Percentiles rank a stretch among this genome's conserved stretches.
These are phyloP conservation scores for Globisporangium carolinianum DNA, from an alignment of 352 stramenopile species.

Conservation along the genomic window DNA sequence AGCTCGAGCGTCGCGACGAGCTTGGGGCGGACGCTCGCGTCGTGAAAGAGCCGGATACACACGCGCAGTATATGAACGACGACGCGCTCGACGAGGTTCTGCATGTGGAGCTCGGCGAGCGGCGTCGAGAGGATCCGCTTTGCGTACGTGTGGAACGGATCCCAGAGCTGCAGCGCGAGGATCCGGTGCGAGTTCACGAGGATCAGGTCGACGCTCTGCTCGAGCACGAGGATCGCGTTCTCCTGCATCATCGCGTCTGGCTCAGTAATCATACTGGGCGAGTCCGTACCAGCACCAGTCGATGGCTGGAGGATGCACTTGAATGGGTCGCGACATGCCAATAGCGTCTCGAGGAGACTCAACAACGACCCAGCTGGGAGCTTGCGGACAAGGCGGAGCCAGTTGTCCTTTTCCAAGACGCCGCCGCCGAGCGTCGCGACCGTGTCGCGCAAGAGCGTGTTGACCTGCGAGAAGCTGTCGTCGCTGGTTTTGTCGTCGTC, in stretches of 20 bases:
- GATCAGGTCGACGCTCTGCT: slow-evolving; percentile 80
- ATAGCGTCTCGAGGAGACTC: slow-evolving; percentile 65
- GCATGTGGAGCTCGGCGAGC: slow-evolving; percentile 67
- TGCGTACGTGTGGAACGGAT: slow-evolving; percentile 74
- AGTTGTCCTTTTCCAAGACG: slow-evolving; percentile 82
- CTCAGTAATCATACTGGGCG: background rate
- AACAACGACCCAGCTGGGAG: slow-evolving; percentile 55
- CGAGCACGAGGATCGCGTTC: slow-evolving; percentile 82
- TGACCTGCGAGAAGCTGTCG: slow-evolving; percentile 74
- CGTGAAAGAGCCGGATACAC: slow-evolving; percentile 82
- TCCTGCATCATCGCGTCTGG: slow-evolving; percentile 75
- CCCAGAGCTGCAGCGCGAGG: slow-evolving; percentile 63
- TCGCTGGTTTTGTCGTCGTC: slow-evolving; percentile 72
- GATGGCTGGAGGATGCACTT: slow-evolving; percentile 65
- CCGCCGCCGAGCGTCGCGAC: slow-evolving; percentile 65
- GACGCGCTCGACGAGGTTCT: slow-evolving; percentile 72
- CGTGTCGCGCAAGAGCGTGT: slow-evolving; percentile 68
- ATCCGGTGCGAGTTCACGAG: slow-evolving; percentile 82
- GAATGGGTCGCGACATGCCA: slow-evolving; percentile 70
- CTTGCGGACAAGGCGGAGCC: slow-evolving; percentile 76
- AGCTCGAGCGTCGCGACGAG: slow-evolving; percentile 75
- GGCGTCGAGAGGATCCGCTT: slow-evolving; percentile 70
- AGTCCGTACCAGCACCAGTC: background rate
- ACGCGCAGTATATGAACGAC: slow-evolving; percentile 83
- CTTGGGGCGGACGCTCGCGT: slow-evolving; percentile 73